Conservation (phyloP, 345 rosid genomes). For the Limnanthes douglasii region DNA sequence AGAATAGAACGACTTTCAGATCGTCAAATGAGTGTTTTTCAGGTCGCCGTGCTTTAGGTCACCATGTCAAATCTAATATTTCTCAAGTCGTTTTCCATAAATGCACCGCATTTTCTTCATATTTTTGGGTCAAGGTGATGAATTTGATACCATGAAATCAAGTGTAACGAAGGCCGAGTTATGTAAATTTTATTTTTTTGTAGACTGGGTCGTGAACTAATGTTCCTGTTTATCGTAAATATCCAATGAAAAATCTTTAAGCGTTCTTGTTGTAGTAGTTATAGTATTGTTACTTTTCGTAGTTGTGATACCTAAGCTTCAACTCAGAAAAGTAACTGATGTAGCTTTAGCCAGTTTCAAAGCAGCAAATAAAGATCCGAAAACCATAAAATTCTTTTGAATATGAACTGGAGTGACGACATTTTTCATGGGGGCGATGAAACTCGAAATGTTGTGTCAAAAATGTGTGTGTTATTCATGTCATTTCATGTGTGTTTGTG, state of each 20-base stretch:
- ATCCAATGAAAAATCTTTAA: slow-evolving; percentile 65
- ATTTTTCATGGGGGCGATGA: slow-evolving; percentile 38
- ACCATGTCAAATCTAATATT: too few relatives aligned
- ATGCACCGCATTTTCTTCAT: too few relatives aligned
- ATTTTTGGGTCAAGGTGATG: too few relatives aligned
- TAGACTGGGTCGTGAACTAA: slow-evolving; percentile 41
- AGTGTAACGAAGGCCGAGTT: neutral
- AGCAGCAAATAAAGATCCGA: slow-evolving; percentile 13
- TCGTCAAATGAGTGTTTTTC: too few relatives aligned
- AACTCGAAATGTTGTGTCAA: slow-evolving; percentile 38
- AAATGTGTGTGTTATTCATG: too few relatives aligned
- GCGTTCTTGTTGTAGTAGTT: slow-evolving; percentile 26
- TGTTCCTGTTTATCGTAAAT: slow-evolving; percentile 60
- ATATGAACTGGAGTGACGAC: slow-evolving; percentile 20
- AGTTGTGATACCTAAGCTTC: slow-evolving; percentile 20
- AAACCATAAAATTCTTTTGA: slow-evolving; percentile 6
- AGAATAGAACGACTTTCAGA: too few relatives aligned
- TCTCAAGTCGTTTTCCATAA: too few relatives aligned
- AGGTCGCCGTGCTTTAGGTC: too few relatives aligned
- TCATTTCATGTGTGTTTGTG: too few relatives aligned
- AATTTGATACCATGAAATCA: too few relatives aligned
- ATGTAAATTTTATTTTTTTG: slow-evolving; percentile 26
- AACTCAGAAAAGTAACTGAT: slow-evolving; percentile 42
- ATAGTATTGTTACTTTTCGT: neutral
- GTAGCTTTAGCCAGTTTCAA: slow-evolving; percentile 15